Evolutionary conservation across 2,329 filamentous ascomycete species (phyloP), one percentile per base, ranked within the genome.

Genomic region (Cordyceps farinosa): DNA sequence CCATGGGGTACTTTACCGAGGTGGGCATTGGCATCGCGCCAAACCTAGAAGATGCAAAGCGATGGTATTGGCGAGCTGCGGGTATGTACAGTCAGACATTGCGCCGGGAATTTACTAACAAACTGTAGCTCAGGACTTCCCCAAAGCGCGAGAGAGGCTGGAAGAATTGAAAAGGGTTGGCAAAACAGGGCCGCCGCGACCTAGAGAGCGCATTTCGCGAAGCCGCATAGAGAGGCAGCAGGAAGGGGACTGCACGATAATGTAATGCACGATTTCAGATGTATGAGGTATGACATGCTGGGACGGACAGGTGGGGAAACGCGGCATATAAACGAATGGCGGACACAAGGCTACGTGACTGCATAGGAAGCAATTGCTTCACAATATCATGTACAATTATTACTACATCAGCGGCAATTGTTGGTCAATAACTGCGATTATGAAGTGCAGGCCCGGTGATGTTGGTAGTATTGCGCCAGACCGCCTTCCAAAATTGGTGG

Each of bases 21-120:
- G 89, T 95, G 55, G 95, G 95, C 13, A 98, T 99, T 69, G 95
- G 95, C 36, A 88, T 91, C 67, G 82, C 89, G 17, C 87, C 90
- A 9, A 96, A 94, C 74, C 71, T 97, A 69, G 95, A 99, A 71
- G 95, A 98, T 77, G 95, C 94, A 29, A 97, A 96, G 82, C 86
- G 92, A 70, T 99, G 95, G 95, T 99, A 99, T 78, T 97, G 93
- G 85, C 85, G 94, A 75, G 93, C 95, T 77, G 95, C 95, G 73
- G 90, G 94, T 97, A 82, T 87, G 92, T 87, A 65, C 58, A 45
- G 13, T 50, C 10, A 57, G 47, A 58, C 22, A 54, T 58, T n/a
- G 42, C 29, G 5, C 40, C 44, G 52, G n/a, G 4, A n/a, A 29
- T 45, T 32, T 44, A 22, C 27, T 40, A 51, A 30, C 44, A 40